These are phyloP conservation scores for Auriscalpium vulgare DNA, from an alignment of 768 basidiomycete species.

Conservation along the genomic window DNA sequence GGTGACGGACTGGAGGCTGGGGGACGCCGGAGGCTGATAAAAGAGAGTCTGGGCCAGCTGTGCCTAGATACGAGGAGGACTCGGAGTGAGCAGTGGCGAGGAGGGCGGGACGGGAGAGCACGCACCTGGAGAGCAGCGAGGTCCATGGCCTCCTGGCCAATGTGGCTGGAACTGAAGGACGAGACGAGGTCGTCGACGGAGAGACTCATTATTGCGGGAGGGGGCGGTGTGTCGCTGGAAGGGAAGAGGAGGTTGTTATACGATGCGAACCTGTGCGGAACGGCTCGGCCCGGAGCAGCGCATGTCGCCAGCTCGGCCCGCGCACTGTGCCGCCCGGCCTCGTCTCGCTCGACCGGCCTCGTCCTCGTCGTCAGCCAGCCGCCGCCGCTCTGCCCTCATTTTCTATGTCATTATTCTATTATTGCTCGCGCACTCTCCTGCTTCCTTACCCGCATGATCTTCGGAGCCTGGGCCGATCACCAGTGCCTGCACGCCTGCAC, in stretches of 20 bases:
- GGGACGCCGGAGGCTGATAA: conserved; percentile 22
- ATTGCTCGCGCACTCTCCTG: too few species aligned
- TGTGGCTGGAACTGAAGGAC: conserved; percentile 38
- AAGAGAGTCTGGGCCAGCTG: conserved; percentile 40
- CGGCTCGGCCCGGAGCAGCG: too few species aligned
- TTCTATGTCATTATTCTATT: too few species aligned
- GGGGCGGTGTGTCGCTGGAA: neutral
- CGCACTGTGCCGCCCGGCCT: too few species aligned
- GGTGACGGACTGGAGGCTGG: conserved; percentile 16
- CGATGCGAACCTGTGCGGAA: too few species aligned
- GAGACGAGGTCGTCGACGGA: conserved; percentile 46
- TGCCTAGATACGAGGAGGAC: conserved; percentile 22
- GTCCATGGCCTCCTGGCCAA: conserved; percentile 46
- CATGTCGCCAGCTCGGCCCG: too few species aligned
- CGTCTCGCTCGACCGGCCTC: too few species aligned
- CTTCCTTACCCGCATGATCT: too few species aligned
- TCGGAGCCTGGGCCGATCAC: too few species aligned
- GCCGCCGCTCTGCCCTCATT: too few species aligned
- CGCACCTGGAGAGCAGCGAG: conserved; percentile 39
- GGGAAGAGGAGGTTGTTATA: neutral
- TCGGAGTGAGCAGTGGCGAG: neutral
- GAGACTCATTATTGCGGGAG: conserved; percentile 29
- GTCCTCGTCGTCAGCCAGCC: too few species aligned
- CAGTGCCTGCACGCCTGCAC: too few species aligned
- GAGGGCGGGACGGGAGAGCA: conserved; percentile 14